Evolutionary conservation across 352 stramenopile species (phyloP).

Genomic region (Albugo laibachii): DNA sequence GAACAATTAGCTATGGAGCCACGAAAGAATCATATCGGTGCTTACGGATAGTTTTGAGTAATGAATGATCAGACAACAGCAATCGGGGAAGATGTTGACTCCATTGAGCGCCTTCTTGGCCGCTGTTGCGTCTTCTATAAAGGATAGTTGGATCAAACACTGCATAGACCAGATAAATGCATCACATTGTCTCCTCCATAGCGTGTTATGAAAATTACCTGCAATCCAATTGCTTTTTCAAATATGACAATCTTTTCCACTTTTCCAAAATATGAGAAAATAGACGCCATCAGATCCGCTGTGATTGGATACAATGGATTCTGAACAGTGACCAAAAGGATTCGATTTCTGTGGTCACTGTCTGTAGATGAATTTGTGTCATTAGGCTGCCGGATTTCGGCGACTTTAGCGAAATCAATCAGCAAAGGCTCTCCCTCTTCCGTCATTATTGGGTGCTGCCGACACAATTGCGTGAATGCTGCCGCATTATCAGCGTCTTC

Average conservation of each 20-base stretch:
- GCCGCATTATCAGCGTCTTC: conserved; percentile 13
- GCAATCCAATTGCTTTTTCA: conserved; percentile 27
- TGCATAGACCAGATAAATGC: conserved; percentile 3
- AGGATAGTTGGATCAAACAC: conserved; percentile 33
- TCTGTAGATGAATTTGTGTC: conserved; percentile 10
- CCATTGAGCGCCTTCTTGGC: conserved; percentile 28
- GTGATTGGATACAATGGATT: conserved; percentile 40
- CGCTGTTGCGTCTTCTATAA: conserved; percentile 15
- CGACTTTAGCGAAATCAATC: conserved; percentile 9
- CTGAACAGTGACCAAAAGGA: conserved; percentile 44
- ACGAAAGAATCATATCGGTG: no score
- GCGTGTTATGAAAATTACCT: conserved; percentile 9
- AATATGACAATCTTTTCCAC: conserved; percentile 49
- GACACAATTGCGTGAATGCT: conserved; percentile 9
- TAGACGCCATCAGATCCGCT: conserved; percentile 22
- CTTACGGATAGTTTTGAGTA: conserved; percentile 33
- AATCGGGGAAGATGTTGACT: conserved; percentile 34
- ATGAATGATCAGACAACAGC: conserved; percentile 33
- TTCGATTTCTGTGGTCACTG: conserved; percentile 17
- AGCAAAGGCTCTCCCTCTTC: conserved; percentile 12
- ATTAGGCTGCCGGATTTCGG: conserved; percentile 35
- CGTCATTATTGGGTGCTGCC: background rate
- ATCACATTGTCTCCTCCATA: no score
- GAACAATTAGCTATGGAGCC: background rate
- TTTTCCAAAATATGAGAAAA: conserved; percentile 24